Conservation (phyloP, 2,329 filamentous ascomycete species). For the Gnomoniopsis sp. region DNA sequence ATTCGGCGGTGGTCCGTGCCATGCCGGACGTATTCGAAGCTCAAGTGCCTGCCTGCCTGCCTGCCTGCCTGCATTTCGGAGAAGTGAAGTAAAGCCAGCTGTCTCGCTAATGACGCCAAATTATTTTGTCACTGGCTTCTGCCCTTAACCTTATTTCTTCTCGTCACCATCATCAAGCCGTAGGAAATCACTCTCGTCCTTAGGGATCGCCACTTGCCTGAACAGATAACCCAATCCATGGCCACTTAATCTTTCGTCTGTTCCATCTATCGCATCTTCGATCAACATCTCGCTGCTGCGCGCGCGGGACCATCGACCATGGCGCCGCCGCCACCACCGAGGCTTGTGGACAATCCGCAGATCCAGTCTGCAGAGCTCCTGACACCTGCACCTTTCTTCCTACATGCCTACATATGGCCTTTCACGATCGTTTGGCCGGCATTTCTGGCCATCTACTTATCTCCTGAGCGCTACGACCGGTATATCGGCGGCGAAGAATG, state of each 20-base stretch:
- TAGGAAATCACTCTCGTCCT: not conserved
- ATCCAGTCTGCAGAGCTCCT: slow-evolving; percentile 86
- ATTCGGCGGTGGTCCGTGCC: not conserved
- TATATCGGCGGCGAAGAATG: slow-evolving; percentile 94
- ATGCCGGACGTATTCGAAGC: not conserved
- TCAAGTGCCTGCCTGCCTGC: not conserved
- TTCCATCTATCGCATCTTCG: not conserved
- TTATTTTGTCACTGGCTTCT: no score
- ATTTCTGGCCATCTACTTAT: slow-evolving; percentile 86
- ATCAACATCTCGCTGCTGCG: not conserved
- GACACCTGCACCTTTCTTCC: slow-evolving; percentile 74
- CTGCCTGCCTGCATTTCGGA: not conserved
- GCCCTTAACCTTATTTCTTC: not conserved
- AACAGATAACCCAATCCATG: slow-evolving; percentile 1
- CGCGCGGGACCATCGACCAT: slow-evolving; percentile 36
- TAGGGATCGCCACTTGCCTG: not conserved
- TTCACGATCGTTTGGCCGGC: slow-evolving; percentile 89
- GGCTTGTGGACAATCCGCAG: slow-evolving; percentile 84
- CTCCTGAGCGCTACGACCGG: slow-evolving; percentile 77
- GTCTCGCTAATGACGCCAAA: not conserved
- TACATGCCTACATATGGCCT: slow-evolving; percentile 91
- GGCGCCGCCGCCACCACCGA: slow-evolving; percentile 38
- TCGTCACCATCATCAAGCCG: not conserved
- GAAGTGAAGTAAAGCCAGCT: slow-evolving; percentile 13
- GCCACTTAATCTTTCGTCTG: not conserved